Conservation (phyloP, 441 rosid genomes). For the Gossypium davidsonii region DNA sequence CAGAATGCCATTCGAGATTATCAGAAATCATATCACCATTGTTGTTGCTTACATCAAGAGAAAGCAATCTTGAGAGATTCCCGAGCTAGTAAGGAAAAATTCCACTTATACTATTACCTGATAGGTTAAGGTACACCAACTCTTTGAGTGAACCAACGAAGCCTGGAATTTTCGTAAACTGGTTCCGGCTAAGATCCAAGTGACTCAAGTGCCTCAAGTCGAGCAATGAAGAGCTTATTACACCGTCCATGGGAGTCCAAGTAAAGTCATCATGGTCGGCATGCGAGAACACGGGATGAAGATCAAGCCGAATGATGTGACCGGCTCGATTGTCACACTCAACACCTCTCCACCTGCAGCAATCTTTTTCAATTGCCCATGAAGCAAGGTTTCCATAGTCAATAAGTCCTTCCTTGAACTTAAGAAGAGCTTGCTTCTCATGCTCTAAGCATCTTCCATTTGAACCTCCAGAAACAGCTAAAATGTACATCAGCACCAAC, state of each 20-base stretch:
- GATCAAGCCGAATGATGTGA: constrained; percentile 2
- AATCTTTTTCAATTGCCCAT: neutral
- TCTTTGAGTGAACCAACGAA: neutral
- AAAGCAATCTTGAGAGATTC: neutral
- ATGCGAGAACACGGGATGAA: neutral
- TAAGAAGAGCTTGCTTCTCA: constrained; percentile 3
- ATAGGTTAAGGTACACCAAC: neutral
- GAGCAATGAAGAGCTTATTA: constrained; percentile 14
- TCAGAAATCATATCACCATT: neutral
- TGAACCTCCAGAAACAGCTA: neutral
- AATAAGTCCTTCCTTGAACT: neutral
- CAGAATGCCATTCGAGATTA: neutral
- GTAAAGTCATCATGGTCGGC: neutral
- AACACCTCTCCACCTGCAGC: constrained; percentile 18
- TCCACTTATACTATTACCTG: neutral
- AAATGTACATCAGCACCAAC: neutral
- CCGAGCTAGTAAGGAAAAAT: neutral
- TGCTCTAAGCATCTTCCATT: neutral
- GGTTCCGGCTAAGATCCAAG: neutral
- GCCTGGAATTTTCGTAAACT: neutral
- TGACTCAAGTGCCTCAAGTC: constrained; percentile 12
- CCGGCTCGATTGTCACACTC: constrained; percentile 7
- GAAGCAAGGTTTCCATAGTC: neutral
- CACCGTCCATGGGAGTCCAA: neutral
- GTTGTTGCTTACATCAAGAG: neutral